Percentiles rank a stretch among this genome's conserved stretches.
phyloP scores from a whole-genome alignment of 2,329 filamentous ascomycete genomes.

The Alternaria atra region DNA sequence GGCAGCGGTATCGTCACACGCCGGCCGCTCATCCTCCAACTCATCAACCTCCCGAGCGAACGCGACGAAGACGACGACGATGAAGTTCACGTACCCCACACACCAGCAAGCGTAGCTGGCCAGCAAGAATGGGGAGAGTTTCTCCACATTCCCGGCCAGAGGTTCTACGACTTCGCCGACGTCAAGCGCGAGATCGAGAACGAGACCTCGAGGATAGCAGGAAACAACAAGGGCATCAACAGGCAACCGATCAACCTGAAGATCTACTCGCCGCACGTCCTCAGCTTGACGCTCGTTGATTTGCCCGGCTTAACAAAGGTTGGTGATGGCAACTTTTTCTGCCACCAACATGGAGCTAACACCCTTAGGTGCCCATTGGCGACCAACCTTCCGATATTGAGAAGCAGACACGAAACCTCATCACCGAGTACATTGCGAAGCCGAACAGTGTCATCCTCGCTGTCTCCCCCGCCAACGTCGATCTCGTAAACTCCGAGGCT shows the following conservation, averaged over 20 bases:
- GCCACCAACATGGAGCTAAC: constrained; percentile 34
- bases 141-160: constrained; percentile 88
- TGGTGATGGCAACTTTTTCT: constrained; percentile 11
- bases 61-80: constrained; percentile 73
- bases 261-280: constrained; percentile 95
- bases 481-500: constrained; percentile 97
- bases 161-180: constrained; percentile 89
- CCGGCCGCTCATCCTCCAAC: constrained; percentile 91
- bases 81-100: constrained; percentile 74
- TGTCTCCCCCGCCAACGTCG: constrained; percentile 96
- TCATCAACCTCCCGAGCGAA: constrained; percentile 90
- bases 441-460: constrained; percentile 98
- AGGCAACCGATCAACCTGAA: constrained; percentile 97
- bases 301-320: constrained; percentile 95
- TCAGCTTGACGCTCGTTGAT: constrained; percentile 96
- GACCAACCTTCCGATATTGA: constrained; percentile 98
- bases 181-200: constrained; percentile 97
- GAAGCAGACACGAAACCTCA: constrained; percentile 95
- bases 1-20: constrained; percentile 97
- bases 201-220: constrained; percentile 92
- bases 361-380: constrained; percentile 83
- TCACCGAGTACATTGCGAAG: constrained; percentile 98
- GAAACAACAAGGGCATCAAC: constrained; percentile 98
- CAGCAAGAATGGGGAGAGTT: constrained; percentile 91
- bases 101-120: constrained; percentile 74